A percentile compares a stretch with the other conserved stretches of the same genome.
phyloP scores from a whole-genome alignment of 1,284 basidiomycete genomes.

The Ustilago sp. region DNA sequence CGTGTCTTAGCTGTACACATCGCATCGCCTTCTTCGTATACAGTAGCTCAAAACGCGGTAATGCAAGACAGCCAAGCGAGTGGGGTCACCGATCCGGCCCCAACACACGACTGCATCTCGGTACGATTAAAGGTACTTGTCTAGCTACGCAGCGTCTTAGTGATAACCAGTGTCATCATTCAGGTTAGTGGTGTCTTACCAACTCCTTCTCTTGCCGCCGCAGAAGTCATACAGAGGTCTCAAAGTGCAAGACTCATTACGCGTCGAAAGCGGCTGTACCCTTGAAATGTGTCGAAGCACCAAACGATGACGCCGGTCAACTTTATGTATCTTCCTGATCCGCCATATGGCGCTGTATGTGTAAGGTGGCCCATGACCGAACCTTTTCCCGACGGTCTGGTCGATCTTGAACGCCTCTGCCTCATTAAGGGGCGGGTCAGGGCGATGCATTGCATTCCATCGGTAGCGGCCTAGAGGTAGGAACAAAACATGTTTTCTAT shows the following conservation, averaged over 20 bases:
- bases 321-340: background rate
- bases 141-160: background rate
- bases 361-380: background rate
- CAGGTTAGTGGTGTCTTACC: background rate
- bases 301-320: background rate
- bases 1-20: background rate
- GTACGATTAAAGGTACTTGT: background rate
- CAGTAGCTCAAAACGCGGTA: background rate
- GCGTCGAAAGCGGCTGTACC: background rate
- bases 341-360: background rate
- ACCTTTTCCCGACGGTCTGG: background rate
- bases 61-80: background rate
- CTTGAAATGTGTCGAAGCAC: background rate
- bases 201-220: background rate
- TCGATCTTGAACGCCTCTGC: background rate
- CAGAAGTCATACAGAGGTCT: background rate
- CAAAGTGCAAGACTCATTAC: background rate
- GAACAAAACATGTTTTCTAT: conserved; percentile 5
- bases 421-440: background rate
- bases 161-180: no score
- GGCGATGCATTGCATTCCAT: background rate
- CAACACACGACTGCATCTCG: background rate
- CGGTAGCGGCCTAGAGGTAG: background rate
- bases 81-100: background rate
- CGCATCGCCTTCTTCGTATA: background rate